These are phyloP conservation scores for Globisporangium cederbergense DNA, from an alignment of 352 stramenopile species.

Conservation along the genomic window DNA sequence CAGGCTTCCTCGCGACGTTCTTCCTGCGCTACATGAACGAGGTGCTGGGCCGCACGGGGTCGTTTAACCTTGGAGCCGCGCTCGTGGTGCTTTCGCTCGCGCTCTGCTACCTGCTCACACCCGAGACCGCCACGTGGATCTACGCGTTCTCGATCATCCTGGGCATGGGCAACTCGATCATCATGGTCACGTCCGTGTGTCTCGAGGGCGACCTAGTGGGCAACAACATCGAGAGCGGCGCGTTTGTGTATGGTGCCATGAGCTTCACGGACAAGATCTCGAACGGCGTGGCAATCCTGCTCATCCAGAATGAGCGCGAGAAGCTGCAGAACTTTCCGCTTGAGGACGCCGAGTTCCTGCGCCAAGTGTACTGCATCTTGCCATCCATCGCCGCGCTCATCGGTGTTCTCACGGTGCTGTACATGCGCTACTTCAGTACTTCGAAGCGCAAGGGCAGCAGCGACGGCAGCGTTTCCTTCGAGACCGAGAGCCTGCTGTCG, in stretches of 20 bases:
- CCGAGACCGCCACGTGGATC: constrained; percentile 60
- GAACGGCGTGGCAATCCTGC: constrained; percentile 74
- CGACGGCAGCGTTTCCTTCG: constrained; percentile 18
- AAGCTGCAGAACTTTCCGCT: constrained; percentile 52
- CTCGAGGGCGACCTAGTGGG: constrained; percentile 79
- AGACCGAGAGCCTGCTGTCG: constrained; percentile 31
- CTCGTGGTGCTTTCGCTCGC: constrained; percentile 51
- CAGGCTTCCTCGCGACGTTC: constrained; percentile 77
- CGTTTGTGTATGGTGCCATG: constrained; percentile 86
- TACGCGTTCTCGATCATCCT: constrained; percentile 70
- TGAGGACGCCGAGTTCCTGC: constrained; percentile 67
- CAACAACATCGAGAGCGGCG: constrained; percentile 77
- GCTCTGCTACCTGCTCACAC: constrained; percentile 58
- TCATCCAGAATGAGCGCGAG: constrained; percentile 81
- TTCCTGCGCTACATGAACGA: constrained; percentile 77
- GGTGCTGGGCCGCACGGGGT: constrained; percentile 57
- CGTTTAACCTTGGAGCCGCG: constrained; percentile 54
- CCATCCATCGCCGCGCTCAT: constrained; percentile 58
- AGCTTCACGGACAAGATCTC: constrained; percentile 88
- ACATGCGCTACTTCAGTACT: constrained; percentile 67
- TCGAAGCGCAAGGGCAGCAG: constrained; percentile 29
- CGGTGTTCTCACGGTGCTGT: constrained; percentile 58
- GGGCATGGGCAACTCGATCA: constrained; percentile 83
- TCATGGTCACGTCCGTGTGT: constrained; percentile 86
- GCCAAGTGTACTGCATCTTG: constrained; percentile 70